These are phyloP conservation scores for Phaseolus lunatus DNA, from an alignment of 306 rosid species.

Conservation along the genomic window DNA sequence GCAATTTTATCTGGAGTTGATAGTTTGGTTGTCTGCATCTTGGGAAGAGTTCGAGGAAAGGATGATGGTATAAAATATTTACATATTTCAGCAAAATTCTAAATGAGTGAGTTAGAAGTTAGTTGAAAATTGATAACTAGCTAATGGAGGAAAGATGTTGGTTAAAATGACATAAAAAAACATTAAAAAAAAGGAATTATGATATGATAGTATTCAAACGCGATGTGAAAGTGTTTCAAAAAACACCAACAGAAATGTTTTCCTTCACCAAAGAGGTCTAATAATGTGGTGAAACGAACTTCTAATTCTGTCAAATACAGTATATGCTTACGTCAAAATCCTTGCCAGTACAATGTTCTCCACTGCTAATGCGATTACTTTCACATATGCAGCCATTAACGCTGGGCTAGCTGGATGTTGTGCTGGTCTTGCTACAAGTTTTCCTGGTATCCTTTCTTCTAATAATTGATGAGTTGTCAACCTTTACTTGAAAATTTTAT, in stretches of 20 bases:
- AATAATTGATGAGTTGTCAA: not conserved
- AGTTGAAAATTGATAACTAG: not conserved
- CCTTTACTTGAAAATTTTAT: not conserved
- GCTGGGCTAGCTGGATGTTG: constrained; percentile 95
- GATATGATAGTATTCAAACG: not conserved
- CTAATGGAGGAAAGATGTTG: not conserved
- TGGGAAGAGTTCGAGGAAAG: constrained; percentile 77
- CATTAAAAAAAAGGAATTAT: not conserved
- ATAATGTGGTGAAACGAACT: not conserved
- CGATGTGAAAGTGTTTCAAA: not conserved
- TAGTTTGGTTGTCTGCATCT: constrained; percentile 82
- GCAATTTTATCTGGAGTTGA: constrained; percentile 52
- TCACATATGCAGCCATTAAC: constrained; percentile 64
- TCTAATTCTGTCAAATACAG: not conserved
- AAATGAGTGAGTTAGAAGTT: not conserved
- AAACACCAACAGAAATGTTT: not conserved
- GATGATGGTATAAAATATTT: constrained; percentile 63
- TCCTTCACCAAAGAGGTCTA: not conserved
- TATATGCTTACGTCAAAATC: not conserved
- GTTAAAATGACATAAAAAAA: not conserved
- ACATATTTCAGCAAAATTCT: too few relatives aligned
- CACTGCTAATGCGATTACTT: constrained; percentile 23
- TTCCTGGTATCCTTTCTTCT: constrained; percentile 65
- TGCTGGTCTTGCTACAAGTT: constrained; percentile 82
- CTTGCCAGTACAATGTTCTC: not conserved